Conservation (phyloP, 2,329 filamentous ascomycete genomes). For the Sarocladium kiliense region DNA sequence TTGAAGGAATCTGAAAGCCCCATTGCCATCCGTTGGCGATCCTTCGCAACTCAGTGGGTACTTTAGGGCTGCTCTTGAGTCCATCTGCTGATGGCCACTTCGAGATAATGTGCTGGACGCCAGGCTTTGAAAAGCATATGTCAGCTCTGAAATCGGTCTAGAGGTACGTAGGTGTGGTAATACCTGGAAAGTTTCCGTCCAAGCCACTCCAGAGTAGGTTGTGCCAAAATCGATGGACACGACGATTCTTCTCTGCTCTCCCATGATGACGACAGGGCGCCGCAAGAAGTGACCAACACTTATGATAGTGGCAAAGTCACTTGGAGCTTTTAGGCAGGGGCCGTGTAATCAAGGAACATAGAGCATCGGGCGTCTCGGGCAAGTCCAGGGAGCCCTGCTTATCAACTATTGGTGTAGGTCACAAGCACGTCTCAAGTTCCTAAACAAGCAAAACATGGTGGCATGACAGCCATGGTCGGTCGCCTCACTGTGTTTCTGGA, state of each 20-base stretch:
- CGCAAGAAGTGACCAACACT: neutral
- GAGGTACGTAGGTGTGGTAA: neutral
- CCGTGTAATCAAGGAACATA: neutral
- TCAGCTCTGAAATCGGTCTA: neutral
- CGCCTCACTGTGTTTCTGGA: neutral
- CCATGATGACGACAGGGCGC: conserved; percentile 11
- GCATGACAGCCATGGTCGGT: neutral
- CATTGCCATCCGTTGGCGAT: conserved; percentile 37
- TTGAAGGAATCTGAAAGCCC: conserved; percentile 43
- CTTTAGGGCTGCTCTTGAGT: conserved; percentile 34
- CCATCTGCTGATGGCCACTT: conserved; percentile 36
- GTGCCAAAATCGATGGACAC: conserved; percentile 53
- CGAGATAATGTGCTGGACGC: conserved; percentile 36
- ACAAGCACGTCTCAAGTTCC: neutral
- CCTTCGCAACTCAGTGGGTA: conserved; percentile 44
- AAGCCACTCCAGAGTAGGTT: conserved; percentile 51
- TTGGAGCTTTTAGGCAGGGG: too few species aligned
- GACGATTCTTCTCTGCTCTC: conserved; percentile 35
- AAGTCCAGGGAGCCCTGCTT: neutral
- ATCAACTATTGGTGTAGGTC: neutral
- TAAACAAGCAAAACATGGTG: neutral
- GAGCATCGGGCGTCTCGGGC: neutral
- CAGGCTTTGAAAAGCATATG: conserved; percentile 22
- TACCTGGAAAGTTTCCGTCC: conserved; percentile 38
- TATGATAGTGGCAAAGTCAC: neutral